Evolutionary conservation across 2,329 filamentous ascomycete species (phyloP), one percentile per base, ranked within the genome.

Genomic region (Pseudopithomyces maydicus): DNA sequence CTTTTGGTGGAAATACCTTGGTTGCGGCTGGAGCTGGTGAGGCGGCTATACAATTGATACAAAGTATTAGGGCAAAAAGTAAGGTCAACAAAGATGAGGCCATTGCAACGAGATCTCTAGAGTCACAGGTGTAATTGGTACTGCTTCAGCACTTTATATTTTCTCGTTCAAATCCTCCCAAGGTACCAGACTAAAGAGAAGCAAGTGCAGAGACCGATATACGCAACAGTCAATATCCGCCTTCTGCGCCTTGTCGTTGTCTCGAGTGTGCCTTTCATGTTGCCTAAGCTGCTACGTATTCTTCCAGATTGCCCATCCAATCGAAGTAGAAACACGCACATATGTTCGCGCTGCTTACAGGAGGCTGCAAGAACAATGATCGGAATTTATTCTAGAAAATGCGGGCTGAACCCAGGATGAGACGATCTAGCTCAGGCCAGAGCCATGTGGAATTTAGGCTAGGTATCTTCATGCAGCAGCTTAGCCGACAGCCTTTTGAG

Each of bases 1-100:
- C 66, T 43, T 51, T 49, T 1, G 64, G 61, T 11, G 67, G 65
- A 20, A 23, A 29, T 15, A 48, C 53, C 6, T 35, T 17, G 2
- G 53, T 47, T n/a, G 54, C 51, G n/a, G 36, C 38, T 22, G 54
- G 51, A n/a, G 23, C 20, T 2, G 57, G 46, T 11, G 43, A 35
- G 15, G 48, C 41, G 11, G 20, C 11, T 33, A 36, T 36, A 3
- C 12, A 12, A 3, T 22, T 36, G 23, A 48, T 43, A 17, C 43
- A 44, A 11, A 38, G 3, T 20, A 42, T 11, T 5, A 54, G 17
- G 12, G 26, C 38, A 23, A 48, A 2, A 10, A 48, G 7, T 2
- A 46, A 38, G 10, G 39, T 33, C 3, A 46, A 6, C n/a, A 53
- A 29, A 11, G 19, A 32, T 1, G 39, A 22, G 17, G 41, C 26